Percentiles rank a stretch among this genome's conserved stretches.
Conservation (phyloP, 768 basidiomycete species). For the Russula virescens region DNA sequence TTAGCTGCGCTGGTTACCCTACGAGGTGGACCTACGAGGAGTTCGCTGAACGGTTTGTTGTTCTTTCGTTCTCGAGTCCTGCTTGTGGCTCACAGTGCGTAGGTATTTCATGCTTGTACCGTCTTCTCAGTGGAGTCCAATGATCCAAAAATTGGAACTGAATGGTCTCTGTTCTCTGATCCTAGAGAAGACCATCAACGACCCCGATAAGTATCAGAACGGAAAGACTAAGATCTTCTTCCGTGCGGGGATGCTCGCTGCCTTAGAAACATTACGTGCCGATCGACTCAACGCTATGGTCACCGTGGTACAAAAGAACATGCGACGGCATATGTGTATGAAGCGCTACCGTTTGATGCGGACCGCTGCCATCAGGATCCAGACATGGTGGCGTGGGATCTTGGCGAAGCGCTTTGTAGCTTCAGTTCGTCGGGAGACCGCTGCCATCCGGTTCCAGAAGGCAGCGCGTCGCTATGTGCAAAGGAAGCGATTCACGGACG, state of each 20-base stretch:
- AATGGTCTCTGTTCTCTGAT: slow-evolving; percentile 78
- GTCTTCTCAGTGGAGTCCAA: slow-evolving; percentile 79
- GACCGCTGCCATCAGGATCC: slow-evolving; percentile 72
- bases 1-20: slow-evolving; percentile 98
- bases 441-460: slow-evolving; percentile 73
- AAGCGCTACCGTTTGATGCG: slow-evolving; percentile 73
- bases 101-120: slow-evolving; percentile 97
- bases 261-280: slow-evolving; percentile 85
- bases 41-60: slow-evolving; percentile 87
- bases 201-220: slow-evolving; percentile 94
- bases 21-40: slow-evolving; percentile 98
- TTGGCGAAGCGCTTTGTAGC: slow-evolving; percentile 67
- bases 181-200: slow-evolving; percentile 79
- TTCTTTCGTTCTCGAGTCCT: not conserved
- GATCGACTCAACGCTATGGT: slow-evolving; percentile 85
- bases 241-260: slow-evolving; percentile 97
- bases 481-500: slow-evolving; percentile 59
- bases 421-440: slow-evolving; percentile 61
- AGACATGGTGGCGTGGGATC: slow-evolving; percentile 93
- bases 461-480: slow-evolving; percentile 68
- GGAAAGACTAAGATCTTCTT: slow-evolving; percentile 99
- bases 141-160: slow-evolving; percentile 79
- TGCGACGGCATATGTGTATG: slow-evolving; percentile 78
- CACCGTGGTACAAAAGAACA: slow-evolving; percentile 96
- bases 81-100: slow-evolving; percentile 16